Conservation (phyloP, 2,329 filamentous ascomycete species). For the Neonectria hederae region DNA sequence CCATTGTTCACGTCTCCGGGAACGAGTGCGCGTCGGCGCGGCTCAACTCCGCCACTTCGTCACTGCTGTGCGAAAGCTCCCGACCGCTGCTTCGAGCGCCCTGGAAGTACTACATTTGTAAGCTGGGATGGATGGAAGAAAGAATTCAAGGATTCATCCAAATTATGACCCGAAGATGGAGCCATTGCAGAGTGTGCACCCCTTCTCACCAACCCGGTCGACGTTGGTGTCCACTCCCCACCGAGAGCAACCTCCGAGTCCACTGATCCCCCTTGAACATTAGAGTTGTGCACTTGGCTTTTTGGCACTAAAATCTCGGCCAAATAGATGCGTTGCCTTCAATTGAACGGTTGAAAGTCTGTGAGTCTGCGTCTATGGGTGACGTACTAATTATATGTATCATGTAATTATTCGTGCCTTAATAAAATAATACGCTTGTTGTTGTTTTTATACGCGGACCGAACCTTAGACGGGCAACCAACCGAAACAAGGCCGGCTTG, state of each 20-base stretch:
- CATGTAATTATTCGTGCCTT: not conserved
- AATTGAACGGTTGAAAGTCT: not conserved
- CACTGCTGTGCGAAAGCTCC: slow-evolving; percentile 3
- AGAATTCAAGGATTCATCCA: not conserved
- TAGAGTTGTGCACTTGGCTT: slow-evolving; percentile 27
- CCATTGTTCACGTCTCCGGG: slow-evolving; percentile 2
- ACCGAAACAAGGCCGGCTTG: slow-evolving; percentile 6
- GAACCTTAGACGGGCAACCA: not conserved
- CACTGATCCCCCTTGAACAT: slow-evolving; percentile 15
- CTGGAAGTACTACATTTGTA: not conserved
- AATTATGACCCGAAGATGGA: not conserved
- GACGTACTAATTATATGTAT: too few relatives aligned
- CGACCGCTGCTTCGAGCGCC: not conserved
- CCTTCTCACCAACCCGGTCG: slow-evolving; percentile 1
- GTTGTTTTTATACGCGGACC: not conserved
- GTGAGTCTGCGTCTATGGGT: not conserved
- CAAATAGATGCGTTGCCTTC: not conserved
- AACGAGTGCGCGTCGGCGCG: slow-evolving; percentile 26
- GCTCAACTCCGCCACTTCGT: slow-evolving; percentile 22
- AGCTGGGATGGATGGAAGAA: not conserved
- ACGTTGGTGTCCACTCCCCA: slow-evolving; percentile 18
- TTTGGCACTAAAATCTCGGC: slow-evolving; percentile 6
- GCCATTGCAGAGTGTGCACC: not conserved
- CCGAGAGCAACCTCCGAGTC: slow-evolving; percentile 4
- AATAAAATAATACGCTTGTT: not conserved